Conservation (phyloP, 2,329 filamentous ascomycete genomes). For the Sporothrix mexicana region DNA sequence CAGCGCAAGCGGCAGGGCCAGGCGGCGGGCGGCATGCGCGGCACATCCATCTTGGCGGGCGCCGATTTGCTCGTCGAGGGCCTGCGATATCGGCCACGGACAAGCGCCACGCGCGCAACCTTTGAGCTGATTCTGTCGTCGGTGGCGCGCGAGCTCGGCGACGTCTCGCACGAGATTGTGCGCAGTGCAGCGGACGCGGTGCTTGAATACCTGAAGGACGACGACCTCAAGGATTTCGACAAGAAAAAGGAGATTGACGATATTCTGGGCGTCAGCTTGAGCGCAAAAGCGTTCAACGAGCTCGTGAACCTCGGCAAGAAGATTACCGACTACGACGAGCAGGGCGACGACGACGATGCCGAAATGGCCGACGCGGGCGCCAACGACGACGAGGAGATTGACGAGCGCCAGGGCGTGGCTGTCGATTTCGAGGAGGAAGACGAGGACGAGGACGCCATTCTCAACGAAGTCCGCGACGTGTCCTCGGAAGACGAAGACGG, state of each 20-base stretch:
- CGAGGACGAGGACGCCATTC: slow-evolving; percentile 79
- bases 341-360: slow-evolving; percentile 93
- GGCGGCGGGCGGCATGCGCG: slow-evolving; percentile 61
- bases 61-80: slow-evolving; percentile 87
- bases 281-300: slow-evolving; percentile 93
- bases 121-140: slow-evolving; percentile 95
- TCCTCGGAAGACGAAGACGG: slow-evolving; percentile 80
- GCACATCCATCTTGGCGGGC: slow-evolving; percentile 79
- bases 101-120: slow-evolving; percentile 86
- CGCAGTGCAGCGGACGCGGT: slow-evolving; percentile 92
- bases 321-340: slow-evolving; percentile 96
- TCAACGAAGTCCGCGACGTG: slow-evolving; percentile 87
- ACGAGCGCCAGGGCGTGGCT: slow-evolving; percentile 94
- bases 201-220: slow-evolving; percentile 90
- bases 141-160: slow-evolving; percentile 84
- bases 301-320: slow-evolving; percentile 96
- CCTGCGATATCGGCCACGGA: slow-evolving; percentile 88
- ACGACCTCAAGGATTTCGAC: slow-evolving; percentile 94
- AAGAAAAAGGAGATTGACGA: slow-evolving; percentile 99
- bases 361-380: slow-evolving; percentile 68
- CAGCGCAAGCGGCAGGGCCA: slow-evolving; percentile 87
- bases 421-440: slow-evolving; percentile 93
- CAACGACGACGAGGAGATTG: slow-evolving; percentile 74
- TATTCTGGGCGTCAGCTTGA: slow-evolving; percentile 80
- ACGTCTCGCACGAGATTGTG: slow-evolving; percentile 89